These are phyloP conservation scores for Eucalyptus leucophloia DNA, from an alignment of 345 rosid species.

Conservation along the genomic window DNA sequence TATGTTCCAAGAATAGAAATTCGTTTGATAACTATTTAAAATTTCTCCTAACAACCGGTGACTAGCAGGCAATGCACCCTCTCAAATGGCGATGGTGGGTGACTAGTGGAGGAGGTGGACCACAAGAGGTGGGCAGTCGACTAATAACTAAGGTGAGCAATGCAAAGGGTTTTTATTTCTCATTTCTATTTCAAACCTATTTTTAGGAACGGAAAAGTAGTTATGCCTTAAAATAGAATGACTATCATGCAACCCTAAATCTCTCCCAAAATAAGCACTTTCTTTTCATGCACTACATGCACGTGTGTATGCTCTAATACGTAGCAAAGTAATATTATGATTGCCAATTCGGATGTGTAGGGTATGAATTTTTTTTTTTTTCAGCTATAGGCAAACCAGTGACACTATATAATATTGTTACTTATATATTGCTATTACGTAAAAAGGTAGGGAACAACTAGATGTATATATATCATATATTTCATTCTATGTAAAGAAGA, in stretches of 20 bases:
- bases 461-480: no score
- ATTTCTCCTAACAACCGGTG: no score
- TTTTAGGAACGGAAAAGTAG: rapidly evolving
- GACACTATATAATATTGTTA: neutral
- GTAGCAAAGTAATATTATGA: neutral
- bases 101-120: no score
- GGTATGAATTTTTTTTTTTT: neutral
- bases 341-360: neutral
- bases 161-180: rapidly evolving
- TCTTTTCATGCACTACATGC: neutral
- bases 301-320: neutral
- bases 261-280: neutral
- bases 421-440: neutral
- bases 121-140: rapidly evolving
- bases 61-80: rapidly evolving
- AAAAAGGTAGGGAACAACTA: no score
- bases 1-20: rapidly evolving
- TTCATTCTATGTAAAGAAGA: neutral
- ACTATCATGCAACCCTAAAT: no score
- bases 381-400: neutral
- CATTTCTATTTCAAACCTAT: no score
- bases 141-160: no score
- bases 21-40: no score
- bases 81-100: no score
- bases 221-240: no score